Base-by-base conservation (phyloP, 1,284 basidiomycete species). In the Fereydounia khargensis region DNA sequence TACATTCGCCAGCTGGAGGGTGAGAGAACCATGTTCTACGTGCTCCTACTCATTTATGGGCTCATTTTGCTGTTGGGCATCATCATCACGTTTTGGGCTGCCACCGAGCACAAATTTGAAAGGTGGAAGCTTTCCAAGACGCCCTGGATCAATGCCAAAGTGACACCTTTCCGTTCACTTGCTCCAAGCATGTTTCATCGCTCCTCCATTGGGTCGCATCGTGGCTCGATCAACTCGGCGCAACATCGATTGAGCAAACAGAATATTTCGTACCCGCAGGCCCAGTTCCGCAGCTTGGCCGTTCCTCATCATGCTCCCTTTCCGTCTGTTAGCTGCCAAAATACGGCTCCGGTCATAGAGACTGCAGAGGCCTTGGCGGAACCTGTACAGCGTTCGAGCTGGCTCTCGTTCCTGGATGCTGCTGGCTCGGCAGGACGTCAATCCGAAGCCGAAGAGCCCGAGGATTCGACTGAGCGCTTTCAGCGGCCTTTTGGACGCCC, bases 31-130 rank as follows among this genome's bases (percentile, higher is more conserved):
- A 87, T 91, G 81, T 95, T 94, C 76, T 75, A 77, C 3, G 80
- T 91, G 51, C 87, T 95, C 78, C 80, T 94, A 47, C 85, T 79
- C 0, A 78, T 94, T 1, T 96, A 89, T 86, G 81, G 76, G 14
- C 35, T 88, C 23, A 86, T 91, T 33, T 82, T 89, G 14, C 55
- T 89, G 49, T 85, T 89, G 81, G 89, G 80, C 6, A 30, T 16
- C 6, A 5, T 13, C 6, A 30, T 30, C 28, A 16, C 17, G 14
- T 30, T 30, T 14, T 30, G 28, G 28, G 13, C 13, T 16, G 14
- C 13, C 14, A 30, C 17, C 28, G 14, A 16, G 4, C 14, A 30
- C 28, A 6, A 16, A 13, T 11, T 16, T 4, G 4, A 11, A 16
- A 13, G 14, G 28, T 30, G 28, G 28, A 11, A 14, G 13, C 28